Evolutionary conservation across 2,329 filamentous ascomycete species (phyloP).

Genomic region (Neopestalotiopsis sp.): DNA sequence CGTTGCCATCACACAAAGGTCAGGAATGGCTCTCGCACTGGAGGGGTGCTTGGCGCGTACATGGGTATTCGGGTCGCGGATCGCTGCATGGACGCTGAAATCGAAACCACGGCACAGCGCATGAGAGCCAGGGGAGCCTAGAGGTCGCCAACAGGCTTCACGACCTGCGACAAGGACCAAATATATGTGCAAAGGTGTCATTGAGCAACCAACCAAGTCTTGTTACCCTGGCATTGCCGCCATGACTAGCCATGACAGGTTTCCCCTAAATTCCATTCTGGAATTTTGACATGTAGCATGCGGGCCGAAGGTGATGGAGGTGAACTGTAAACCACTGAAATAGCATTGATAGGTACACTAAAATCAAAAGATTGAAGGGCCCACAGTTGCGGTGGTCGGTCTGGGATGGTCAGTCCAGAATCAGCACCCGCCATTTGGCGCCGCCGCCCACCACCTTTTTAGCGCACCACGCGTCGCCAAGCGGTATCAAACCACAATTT

Average conservation of each 20-base stretch:
- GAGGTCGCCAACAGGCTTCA: neutral
- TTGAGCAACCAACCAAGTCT: too few species aligned
- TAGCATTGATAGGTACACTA: neutral
- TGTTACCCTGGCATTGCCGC: too few species aligned
- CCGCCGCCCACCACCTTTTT: neutral
- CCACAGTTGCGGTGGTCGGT: neutral
- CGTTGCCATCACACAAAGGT: too few species aligned
- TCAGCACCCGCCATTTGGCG: conserved; percentile 6
- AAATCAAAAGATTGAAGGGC: neutral
- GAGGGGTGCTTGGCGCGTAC: neutral
- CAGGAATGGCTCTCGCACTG: neutral
- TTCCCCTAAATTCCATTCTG: too few species aligned
- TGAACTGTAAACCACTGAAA: neutral
- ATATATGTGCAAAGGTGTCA: too few species aligned
- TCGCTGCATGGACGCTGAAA: neutral
- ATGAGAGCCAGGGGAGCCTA: neutral
- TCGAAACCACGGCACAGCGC: neutral
- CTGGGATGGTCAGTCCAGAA: neutral
- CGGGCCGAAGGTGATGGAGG: neutral
- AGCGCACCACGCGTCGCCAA: conserved; percentile 17
- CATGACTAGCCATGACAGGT: too few species aligned
- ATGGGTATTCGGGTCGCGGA: neutral
- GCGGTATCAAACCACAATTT: neutral
- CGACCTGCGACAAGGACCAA: neutral
- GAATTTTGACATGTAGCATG: neutral